Conservation (phyloP, 2,329 filamentous ascomycete genomes). For the Fusarium caatingaense region DNA sequence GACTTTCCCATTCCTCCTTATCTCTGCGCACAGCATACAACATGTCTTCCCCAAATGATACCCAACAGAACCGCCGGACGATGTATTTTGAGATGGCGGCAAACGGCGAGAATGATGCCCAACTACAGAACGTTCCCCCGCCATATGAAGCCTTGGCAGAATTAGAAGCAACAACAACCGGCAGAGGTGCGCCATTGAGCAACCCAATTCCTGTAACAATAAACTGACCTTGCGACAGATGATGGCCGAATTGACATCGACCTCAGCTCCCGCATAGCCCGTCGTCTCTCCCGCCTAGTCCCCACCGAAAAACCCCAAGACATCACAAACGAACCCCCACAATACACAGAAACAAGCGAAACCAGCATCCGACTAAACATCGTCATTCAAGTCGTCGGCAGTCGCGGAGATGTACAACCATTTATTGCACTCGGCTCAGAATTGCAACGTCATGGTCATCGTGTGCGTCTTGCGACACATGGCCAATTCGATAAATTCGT, state of each 20-base stretch:
- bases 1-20: not conserved
- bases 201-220: too few relatives aligned
- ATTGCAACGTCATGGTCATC: slow-evolving; percentile 27
- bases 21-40: not conserved
- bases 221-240: not conserved
- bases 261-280: slow-evolving; percentile 9
- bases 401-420: slow-evolving; percentile 28
- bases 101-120: not conserved
- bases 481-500: slow-evolving; percentile 20
- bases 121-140: not conserved
- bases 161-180: not conserved
- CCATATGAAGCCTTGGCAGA: not conserved
- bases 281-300: slow-evolving; percentile 4
- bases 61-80: not conserved
- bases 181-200: too few relatives aligned
- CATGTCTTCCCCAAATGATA: not conserved
- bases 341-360: not conserved
- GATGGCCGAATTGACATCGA: slow-evolving; percentile 25
- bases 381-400: slow-evolving; percentile 33
- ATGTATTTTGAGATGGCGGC: not conserved
- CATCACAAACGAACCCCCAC: not conserved
- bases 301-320: not conserved
- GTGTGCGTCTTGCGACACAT: slow-evolving; percentile 30
- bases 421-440: slow-evolving; percentile 21
- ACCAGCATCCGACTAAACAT: slow-evolving; percentile 10